A percentile compares a stretch with the other conserved stretches of the same genome.
Evolutionary conservation across 805 yeast genomes (phyloP).

Genomic region (Nakazawaea peltata): DNA sequence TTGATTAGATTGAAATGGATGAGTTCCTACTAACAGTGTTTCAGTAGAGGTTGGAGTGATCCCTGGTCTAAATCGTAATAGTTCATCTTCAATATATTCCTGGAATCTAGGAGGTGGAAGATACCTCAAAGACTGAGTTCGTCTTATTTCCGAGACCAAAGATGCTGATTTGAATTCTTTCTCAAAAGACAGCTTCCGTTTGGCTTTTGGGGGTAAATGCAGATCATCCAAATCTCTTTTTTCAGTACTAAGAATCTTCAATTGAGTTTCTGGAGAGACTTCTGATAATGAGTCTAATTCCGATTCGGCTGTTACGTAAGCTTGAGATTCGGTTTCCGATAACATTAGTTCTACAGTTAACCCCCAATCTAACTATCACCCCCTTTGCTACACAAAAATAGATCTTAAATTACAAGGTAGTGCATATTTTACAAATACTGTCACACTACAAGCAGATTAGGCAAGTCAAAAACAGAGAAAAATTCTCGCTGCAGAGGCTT

Average conservation of each 20-base stretch:
- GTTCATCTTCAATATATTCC: slow-evolving; percentile 26
- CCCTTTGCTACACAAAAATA: no score
- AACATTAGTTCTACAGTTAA: no score
- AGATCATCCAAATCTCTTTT: not conserved
- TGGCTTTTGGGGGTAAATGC: not conserved
- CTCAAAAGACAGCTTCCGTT: not conserved
- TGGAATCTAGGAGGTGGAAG: slow-evolving; percentile 18
- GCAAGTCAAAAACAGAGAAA: no score
- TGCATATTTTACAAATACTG: no score
- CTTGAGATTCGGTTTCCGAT: no score
- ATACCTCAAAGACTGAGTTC: slow-evolving; percentile 21
- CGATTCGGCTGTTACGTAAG: no score
- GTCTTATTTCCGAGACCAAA: slow-evolving; percentile 17
- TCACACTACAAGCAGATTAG: no score
- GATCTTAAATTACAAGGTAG: no score
- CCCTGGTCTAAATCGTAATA: slow-evolving; percentile 27
- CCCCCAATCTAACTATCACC: no score
- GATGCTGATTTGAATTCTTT: not conserved
- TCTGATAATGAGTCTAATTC: no score
- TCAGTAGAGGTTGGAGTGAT: slow-evolving; percentile 18
- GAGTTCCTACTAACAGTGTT: slow-evolving; percentile 23
- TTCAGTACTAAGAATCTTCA: not conserved
- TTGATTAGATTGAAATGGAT: slow-evolving; percentile 25
- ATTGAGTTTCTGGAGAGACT: not conserved
- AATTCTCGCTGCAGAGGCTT: no score